Base-by-base conservation (phyloP, 2,329 filamentous ascomycete genomes). In the Monascus ruber region DNA sequence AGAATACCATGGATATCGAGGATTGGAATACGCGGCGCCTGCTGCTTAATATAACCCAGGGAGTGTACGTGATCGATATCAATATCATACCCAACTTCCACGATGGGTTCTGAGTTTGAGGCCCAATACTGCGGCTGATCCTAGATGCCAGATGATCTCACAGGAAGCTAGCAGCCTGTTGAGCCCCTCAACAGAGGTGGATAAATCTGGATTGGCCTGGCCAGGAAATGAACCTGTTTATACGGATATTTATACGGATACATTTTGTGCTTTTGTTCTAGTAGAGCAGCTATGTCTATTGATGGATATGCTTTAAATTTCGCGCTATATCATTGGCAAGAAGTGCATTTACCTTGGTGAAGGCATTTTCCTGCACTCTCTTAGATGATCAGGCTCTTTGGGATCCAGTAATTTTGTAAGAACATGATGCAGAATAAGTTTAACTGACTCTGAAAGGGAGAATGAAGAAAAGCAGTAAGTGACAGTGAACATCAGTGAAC, bases 31-130 rank as follows among this genome's bases (percentile, higher is more conserved):
- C 31, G 26, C 26, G 37, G 40, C 31, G 37, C 42, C 34, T 38
- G 42, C 27, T 41, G 27, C 34, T 47, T 47, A 35, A 47, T 44
- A 34, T 47, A 42, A 26, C 42, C 33, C 36, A 47, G 39, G 31
- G 44, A 42, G 11, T 31, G 40, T 27, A 44, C 37, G 33, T 47
- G 40, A 26, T 39, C 26, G 36, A 38, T 35, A 29, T 42, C 33
- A 24, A 42, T 35, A 34, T 39, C 17, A 26, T 37, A 6, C 33
- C 42, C 31, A 37, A 32, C 39, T 42, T 41, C 39, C 28, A 42
- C 31, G 10, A 40, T 32, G 17, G 40, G 26, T 34, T 36, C 37
- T 11, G 37, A 25, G 32, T 37, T 37, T 40, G 37, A 42, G 32
- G 34, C 41, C 41, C 24, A 40, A 36, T 26, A 42, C 37, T 26